phyloP scores from a whole-genome alignment of 768 basidiomycete species.

The Lactarius evosmus region DNA sequence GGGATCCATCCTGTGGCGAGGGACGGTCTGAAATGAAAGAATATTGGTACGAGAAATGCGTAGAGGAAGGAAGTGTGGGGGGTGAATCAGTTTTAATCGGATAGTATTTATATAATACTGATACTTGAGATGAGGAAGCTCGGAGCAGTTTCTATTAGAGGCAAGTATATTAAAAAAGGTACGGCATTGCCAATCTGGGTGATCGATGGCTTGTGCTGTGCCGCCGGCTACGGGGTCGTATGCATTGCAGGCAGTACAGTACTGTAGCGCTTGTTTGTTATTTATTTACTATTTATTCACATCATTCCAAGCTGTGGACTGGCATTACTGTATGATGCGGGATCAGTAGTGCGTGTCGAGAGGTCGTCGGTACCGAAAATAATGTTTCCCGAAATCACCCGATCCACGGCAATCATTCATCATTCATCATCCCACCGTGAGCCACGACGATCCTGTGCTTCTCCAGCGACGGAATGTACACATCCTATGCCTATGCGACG shows the following conservation, averaged over 20 bases:
- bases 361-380: neutral
- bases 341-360: neutral
- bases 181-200: no score
- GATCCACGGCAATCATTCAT: neutral
- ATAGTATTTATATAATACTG: neutral
- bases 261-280: neutral
- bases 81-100: neutral
- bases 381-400: neutral
- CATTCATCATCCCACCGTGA: no score
- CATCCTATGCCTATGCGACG: no score
- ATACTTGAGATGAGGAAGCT: no score
- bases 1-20: neutral
- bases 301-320: neutral
- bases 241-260: no score
- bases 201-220: no score
- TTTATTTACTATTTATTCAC: neutral
- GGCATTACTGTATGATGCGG: neutral
- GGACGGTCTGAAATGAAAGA: neutral
- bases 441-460: neutral
- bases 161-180: no score
- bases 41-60: neutral
- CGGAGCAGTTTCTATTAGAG: no score
- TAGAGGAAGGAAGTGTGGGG: no score
- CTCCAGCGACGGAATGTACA: neutral
- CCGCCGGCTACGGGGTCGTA: neutral